Evolutionary conservation across 176 grass and related monocot species (phyloP), one percentile per base, ranked within the genome.

Genomic region (Neostapfia colusana): DNA sequence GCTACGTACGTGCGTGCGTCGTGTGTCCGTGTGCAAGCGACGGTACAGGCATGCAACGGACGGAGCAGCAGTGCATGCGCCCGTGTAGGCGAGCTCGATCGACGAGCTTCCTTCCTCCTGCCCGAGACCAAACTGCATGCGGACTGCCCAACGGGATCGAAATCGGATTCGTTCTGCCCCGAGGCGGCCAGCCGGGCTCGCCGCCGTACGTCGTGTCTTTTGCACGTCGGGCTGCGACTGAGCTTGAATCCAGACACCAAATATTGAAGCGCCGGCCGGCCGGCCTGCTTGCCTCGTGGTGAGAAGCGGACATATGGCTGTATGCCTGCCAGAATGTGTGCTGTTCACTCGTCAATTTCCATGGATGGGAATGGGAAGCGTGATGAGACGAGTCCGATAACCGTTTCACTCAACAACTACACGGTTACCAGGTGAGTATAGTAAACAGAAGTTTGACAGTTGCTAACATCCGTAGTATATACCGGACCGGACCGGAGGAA

Each of bases 161-260:
- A 48, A 48, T 83, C 49, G 81, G 50, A 75, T 67, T 83, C 63
- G 25, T 20, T 48, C 25, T 76, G 41, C 58, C 74, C 58, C 58
- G 73, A 48, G 59, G 59, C n/a, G 48, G 48, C 7, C 72, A 6
- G 57, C 7, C 72, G 10, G 57, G 5, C 25, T 14, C 43, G 10
- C 28, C 48, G 48, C 18, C 69, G n/a, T n/a, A n/a, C n/a, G 69
- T 55, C 48, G 48, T 38, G 28, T 72, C 31, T 43, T n/a, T n/a
- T n/a, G n/a, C n/a, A n/a, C n/a, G 36, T 5, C 31, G 70, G 28
- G 10, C 2, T 74, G 16, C 3, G 44, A 31, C 28, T 7, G 0
- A 10, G 39, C 9, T 46, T n/a, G 38, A 28, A 12, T 45, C 8
- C 58, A 35, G 23, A 48, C 27, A 49, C 58, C 10, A 1, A 5